These are phyloP conservation scores for Suhomyces canberraensis DNA, from an alignment of 805 yeast species.

Conservation along the genomic window DNA sequence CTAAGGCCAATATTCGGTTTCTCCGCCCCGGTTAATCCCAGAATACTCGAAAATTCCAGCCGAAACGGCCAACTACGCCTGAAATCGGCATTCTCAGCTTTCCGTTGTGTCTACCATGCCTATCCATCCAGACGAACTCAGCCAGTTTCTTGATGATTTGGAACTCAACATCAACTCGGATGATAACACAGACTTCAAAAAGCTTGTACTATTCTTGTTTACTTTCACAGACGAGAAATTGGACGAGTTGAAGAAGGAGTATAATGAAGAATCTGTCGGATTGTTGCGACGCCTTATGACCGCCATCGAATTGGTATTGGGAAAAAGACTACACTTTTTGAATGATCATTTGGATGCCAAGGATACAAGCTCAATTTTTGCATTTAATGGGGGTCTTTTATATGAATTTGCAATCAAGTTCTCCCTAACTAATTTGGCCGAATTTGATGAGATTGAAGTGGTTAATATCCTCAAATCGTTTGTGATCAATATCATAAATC, in stretches of 20 bases:
- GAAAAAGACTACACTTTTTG: slow-evolving; percentile 26
- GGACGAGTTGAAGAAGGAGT: slow-evolving; percentile 1
- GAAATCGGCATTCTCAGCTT: too few relatives aligned
- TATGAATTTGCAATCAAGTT: slow-evolving; percentile 32
- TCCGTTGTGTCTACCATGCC: too few relatives aligned
- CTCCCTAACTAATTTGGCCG: slow-evolving; percentile 23
- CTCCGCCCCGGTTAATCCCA: too few relatives aligned
- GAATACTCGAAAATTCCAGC: too few relatives aligned
- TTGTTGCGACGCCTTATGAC: slow-evolving; percentile 22
- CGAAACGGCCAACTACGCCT: too few relatives aligned
- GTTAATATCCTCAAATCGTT: slow-evolving; percentile 29
- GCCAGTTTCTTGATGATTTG: slow-evolving; percentile 33
- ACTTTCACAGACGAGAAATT: slow-evolving; percentile 29
- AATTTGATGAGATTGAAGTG: slow-evolving; percentile 9
- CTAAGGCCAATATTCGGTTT: too few relatives aligned
- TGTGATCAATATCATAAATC: slow-evolving; percentile 30
- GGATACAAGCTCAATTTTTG: slow-evolving; percentile 11
- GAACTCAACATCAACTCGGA: slow-evolving; percentile 27
- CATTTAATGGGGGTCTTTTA: too few relatives aligned
- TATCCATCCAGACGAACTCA: slow-evolving; percentile 2
- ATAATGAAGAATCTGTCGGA: slow-evolving; percentile 7
- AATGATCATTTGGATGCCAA: slow-evolving; percentile 15
- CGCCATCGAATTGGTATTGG: slow-evolving; percentile 33
- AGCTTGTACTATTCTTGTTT: slow-evolving; percentile 30
- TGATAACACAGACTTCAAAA: slow-evolving; percentile 34